Evolutionary conservation across 805 yeast genomes (phyloP).

Genomic region (Blastobotrys robertii): DNA sequence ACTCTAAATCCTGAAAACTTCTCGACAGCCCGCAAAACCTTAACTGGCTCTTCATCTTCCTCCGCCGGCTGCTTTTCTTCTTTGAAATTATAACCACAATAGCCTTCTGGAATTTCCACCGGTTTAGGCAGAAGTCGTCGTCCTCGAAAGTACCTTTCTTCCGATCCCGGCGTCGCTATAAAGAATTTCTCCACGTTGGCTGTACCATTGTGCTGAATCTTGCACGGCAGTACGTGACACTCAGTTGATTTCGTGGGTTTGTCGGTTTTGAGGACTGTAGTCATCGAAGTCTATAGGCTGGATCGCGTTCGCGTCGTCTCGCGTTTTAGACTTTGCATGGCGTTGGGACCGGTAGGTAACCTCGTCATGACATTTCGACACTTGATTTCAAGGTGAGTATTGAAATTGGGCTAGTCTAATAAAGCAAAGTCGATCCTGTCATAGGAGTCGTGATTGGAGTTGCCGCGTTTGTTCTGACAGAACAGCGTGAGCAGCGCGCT

Average conservation of each 20-base stretch:
- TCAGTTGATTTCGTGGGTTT: conserved; percentile 3
- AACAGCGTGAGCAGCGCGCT: conserved; percentile 10
- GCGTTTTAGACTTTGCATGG: neutral
- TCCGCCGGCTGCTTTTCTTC: conserved; percentile 8
- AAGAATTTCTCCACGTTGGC: conserved; percentile 19
- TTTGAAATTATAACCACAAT: conserved; percentile 9
- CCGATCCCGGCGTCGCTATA: neutral
- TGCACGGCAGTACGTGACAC: conserved; percentile 22
- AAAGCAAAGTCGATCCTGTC: conserved; percentile 12
- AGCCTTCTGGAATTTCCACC: conserved; percentile 10
- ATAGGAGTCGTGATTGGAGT: conserved; percentile 13
- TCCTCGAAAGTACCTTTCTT: conserved; percentile 14
- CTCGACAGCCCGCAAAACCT: conserved; percentile 2
- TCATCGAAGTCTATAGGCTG: neutral
- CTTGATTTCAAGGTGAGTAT: conserved; percentile 3
- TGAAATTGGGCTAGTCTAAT: neutral
- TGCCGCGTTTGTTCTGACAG: conserved; percentile 10
- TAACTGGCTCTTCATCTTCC: conserved; percentile 9
- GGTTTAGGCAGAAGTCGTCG: conserved; percentile 12
- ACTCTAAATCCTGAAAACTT: conserved; percentile 13
- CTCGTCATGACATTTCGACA: conserved; percentile 1
- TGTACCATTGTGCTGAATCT: conserved; percentile 18
- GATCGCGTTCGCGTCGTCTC: neutral
- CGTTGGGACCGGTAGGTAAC: neutral
- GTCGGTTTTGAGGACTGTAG: neutral